These are phyloP conservation scores for Penicillium hordei DNA, from an alignment of 2,329 filamentous ascomycete species.

Conservation along the genomic window DNA sequence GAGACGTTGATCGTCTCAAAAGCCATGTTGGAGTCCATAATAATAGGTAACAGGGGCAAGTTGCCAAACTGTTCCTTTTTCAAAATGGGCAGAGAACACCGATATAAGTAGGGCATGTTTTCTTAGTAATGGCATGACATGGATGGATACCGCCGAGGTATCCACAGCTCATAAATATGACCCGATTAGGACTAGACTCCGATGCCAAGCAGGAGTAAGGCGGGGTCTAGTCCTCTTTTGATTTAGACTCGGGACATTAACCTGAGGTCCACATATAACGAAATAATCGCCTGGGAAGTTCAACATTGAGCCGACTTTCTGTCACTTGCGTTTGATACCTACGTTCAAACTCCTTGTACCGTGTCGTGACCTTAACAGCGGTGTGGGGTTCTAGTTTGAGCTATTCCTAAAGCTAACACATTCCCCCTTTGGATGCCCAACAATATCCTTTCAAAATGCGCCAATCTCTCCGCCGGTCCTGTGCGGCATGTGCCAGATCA, in stretches of 20 bases:
- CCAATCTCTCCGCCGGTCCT: constrained; percentile 58
- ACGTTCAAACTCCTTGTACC: not conserved
- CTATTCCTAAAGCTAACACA: not conserved
- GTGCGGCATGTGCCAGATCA: constrained; percentile 55
- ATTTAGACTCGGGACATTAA: not conserved
- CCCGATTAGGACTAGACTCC: constrained; percentile 29
- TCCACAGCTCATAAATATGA: not conserved
- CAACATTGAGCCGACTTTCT: not conserved
- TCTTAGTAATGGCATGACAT: not conserved
- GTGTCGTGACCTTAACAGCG: not conserved
- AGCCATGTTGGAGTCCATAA: constrained; percentile 7
- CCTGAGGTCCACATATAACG: constrained; percentile 1
- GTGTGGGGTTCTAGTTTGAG: not conserved
- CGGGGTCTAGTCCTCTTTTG: constrained; percentile 29
- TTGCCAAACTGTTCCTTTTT: not conserved
- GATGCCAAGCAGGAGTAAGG: constrained; percentile 5
- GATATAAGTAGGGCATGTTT: not conserved
- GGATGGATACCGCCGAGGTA: not conserved
- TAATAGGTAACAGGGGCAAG: not conserved
- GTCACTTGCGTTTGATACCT: not conserved
- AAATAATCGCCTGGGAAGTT: not conserved
- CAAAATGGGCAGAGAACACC: not conserved
- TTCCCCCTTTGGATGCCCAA: not conserved
- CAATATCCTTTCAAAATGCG: constrained; percentile 45
- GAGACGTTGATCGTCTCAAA: constrained; percentile 14